Conservation (phyloP, 495 filamentous ascomycete genomes). For the Aspergillus cavernicola region DNA sequence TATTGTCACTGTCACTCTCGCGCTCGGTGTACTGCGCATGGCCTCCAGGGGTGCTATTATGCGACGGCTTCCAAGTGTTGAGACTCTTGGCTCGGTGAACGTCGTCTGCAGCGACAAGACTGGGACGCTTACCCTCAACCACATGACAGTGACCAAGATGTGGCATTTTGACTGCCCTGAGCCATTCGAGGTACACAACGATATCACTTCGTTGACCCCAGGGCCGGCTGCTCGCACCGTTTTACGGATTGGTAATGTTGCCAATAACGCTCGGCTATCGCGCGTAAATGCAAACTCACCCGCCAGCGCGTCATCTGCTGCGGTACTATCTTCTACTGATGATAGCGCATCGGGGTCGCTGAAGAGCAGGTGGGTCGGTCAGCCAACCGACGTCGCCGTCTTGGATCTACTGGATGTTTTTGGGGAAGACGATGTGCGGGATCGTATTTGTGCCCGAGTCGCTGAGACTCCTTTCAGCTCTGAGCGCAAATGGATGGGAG, state of each 20-base stretch:
- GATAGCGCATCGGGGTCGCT: constrained; percentile 55
- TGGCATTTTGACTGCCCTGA: constrained; percentile 79
- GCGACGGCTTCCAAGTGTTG: constrained; percentile 89
- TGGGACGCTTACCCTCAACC: constrained; percentile 91
- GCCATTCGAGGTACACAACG: constrained; percentile 71
- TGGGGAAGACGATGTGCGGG: constrained; percentile 84
- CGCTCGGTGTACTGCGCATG: constrained; percentile 93
- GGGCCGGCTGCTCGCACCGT: constrained; percentile 73
- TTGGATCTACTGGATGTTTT: constrained; percentile 87
- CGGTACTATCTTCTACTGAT: constrained; percentile 74
- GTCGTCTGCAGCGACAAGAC: constrained; percentile 99
- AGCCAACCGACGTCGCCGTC: constrained; percentile 94
- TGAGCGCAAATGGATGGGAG: constrained; percentile 98
- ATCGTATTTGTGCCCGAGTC: constrained; percentile 71
- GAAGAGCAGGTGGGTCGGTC: constrained; percentile 90
- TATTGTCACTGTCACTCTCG: constrained; percentile 95
- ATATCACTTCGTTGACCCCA: constrained; percentile 59
- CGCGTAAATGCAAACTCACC: constrained; percentile 54
- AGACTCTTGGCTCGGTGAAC: constrained; percentile 96
- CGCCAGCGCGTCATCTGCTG: constrained; percentile 65
- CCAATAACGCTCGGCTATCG: constrained; percentile 86
- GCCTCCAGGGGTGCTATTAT: constrained; percentile 91
- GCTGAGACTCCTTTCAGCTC: constrained; percentile 93
- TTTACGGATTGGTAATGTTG: constrained; percentile 87
- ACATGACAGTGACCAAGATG: constrained; percentile 96